Evolutionary conservation across 1,284 basidiomycete species (phyloP).

Genomic region (Trametes pubescens): DNA sequence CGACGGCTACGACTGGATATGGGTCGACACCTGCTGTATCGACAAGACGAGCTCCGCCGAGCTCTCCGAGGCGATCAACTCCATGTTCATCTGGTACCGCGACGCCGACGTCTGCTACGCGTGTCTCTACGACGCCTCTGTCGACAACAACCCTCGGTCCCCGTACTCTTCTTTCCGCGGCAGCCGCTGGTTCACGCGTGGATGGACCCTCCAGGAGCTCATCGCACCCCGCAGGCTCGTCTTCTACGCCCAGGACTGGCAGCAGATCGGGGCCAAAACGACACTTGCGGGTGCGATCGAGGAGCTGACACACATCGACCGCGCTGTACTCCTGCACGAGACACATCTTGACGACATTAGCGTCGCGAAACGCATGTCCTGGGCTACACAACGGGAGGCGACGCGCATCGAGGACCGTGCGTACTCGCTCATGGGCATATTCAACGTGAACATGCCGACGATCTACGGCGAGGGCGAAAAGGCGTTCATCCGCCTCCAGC

Average conservation of each 20-base stretch:
- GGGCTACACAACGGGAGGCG: constrained; percentile 1
- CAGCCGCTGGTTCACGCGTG: constrained; percentile 15
- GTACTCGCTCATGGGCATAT: constrained; percentile 17
- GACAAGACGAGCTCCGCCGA: constrained; percentile 23
- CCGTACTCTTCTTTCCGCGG: background rate
- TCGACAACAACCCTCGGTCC: background rate
- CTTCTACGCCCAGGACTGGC: constrained; percentile 11
- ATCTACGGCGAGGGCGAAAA: constrained; percentile 17
- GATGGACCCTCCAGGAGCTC: constrained; percentile 18
- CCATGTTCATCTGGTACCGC: constrained; percentile 27
- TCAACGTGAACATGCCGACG: constrained; percentile 11
- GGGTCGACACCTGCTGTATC: constrained; percentile 28
- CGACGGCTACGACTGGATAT: constrained; percentile 17
- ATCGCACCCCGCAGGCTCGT: background rate
- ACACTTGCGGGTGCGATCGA: background rate
- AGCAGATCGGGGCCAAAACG: constrained; percentile 1
- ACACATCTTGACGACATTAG: constrained; percentile 1
- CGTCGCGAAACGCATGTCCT: constrained; percentile 8
- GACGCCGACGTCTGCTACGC: constrained; percentile 14
- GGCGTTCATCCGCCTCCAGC: constrained; percentile 12
- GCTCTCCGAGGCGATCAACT: constrained; percentile 26
- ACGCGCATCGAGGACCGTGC: constrained; percentile 11
- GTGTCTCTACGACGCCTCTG: constrained; percentile 11
- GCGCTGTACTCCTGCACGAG: background rate
- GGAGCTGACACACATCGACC: background rate